Conservation (phyloP, 768 basidiomycete species). For the Russula dissimulans region DNA sequence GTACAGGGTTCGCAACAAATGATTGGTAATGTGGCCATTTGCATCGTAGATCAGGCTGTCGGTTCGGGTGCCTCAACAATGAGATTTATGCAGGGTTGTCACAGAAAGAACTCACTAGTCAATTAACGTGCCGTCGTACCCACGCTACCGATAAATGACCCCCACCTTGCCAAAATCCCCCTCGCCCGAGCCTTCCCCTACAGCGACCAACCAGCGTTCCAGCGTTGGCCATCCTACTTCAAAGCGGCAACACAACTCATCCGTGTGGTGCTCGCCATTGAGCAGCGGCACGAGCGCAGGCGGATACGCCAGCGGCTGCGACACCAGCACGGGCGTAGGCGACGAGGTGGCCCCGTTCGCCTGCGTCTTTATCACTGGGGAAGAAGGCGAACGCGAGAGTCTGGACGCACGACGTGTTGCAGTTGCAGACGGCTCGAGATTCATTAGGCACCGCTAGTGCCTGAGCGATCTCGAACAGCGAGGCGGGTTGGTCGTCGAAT, state of each 20-base stretch:
- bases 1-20: too few species aligned
- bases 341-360: slow-evolving; percentile 16
- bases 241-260: slow-evolving; percentile 79
- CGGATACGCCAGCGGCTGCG: slow-evolving; percentile 37
- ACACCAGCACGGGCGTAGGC: slow-evolving; percentile 8
- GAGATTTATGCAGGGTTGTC: too few species aligned
- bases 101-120: too few species aligned
- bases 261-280: slow-evolving; percentile 87
- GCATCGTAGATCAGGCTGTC: too few species aligned
- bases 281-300: slow-evolving; percentile 49
- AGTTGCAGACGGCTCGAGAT: neutral
- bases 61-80: too few species aligned
- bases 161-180: slow-evolving; percentile 62
- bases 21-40: too few species aligned
- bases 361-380: slow-evolving; percentile 33
- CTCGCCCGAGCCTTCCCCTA: slow-evolving; percentile 41
- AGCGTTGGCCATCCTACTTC: slow-evolving; percentile 50
- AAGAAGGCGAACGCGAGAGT: slow-evolving; percentile 51
- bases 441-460: slow-evolving; percentile 6
- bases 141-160: slow-evolving; percentile 59
- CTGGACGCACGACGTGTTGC: slow-evolving; percentile 29
- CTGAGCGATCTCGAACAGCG: slow-evolving; percentile 19
- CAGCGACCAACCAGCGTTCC: slow-evolving; percentile 56
- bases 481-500: slow-evolving; percentile 7
- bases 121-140: too few species aligned